These are phyloP conservation scores for Lizonia empirigonia DNA, from an alignment of 2,329 filamentous ascomycete species.

Conservation along the genomic window DNA sequence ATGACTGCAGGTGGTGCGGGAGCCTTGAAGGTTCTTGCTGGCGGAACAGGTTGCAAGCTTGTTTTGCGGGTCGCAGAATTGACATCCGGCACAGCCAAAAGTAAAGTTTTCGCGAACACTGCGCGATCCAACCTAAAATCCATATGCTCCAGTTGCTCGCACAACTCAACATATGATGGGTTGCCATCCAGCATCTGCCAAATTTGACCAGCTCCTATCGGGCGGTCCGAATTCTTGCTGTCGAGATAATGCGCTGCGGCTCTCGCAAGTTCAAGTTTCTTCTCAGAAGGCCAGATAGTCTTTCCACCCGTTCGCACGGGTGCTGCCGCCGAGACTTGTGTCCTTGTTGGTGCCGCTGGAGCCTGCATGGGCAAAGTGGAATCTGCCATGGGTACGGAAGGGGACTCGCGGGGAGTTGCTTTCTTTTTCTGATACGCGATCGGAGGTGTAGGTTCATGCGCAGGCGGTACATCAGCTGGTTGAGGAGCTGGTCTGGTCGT, in stretches of 20 bases:
- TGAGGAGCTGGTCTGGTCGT: conserved; percentile 35
- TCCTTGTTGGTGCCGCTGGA: conserved; percentile 8
- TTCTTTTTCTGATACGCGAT: conserved; percentile 31
- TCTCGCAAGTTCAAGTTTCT: conserved; percentile 57
- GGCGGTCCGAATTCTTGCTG: conserved; percentile 49
- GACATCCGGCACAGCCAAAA: conserved; percentile 53
- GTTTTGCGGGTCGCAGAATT: conserved; percentile 36
- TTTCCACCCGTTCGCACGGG: conserved; percentile 21
- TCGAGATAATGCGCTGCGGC: conserved; percentile 57
- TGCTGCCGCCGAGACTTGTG: conserved; percentile 9
- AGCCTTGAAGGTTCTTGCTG: conserved; percentile 7
- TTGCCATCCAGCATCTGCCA: conserved; percentile 57
- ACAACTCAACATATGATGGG: conserved; percentile 62
- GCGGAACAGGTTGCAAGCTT: conserved; percentile 13
- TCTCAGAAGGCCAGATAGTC: conserved; percentile 59
- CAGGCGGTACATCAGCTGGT: conserved; percentile 14
- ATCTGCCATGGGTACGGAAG: conserved; percentile 9
- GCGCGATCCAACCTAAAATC: conserved; percentile 59
- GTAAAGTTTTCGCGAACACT: conserved; percentile 58
- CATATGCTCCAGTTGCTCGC: conserved; percentile 57
- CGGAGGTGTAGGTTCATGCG: conserved; percentile 17
- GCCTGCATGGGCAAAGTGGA: conserved; percentile 5
- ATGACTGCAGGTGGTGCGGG: conserved; percentile 5
- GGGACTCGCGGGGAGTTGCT: conserved; percentile 24
- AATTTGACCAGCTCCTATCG: conserved; percentile 50